These are phyloP conservation scores for Brassica cretica DNA, from an alignment of 345 rosid species.

Conservation along the genomic window DNA sequence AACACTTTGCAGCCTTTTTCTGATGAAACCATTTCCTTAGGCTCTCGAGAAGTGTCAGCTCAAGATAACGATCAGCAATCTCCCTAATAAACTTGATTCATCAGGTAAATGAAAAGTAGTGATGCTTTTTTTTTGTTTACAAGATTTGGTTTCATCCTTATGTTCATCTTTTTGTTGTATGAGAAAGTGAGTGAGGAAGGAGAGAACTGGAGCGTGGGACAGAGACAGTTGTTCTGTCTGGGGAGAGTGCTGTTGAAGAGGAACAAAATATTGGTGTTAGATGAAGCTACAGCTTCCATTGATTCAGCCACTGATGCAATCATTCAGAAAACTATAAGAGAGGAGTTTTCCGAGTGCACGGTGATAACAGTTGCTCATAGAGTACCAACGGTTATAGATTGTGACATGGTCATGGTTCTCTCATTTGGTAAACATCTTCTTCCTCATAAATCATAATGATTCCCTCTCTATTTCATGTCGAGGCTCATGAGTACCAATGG, in stretches of 20 bases:
- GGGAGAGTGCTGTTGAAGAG: constrained; percentile 70
- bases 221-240: constrained; percentile 70
- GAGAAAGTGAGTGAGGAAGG: constrained; percentile 72
- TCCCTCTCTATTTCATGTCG: neutral
- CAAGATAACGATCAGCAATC: constrained; percentile 53
- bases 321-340: constrained; percentile 61
- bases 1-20: neutral
- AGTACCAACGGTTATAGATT: constrained; percentile 69
- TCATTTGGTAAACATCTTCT: constrained; percentile 49
- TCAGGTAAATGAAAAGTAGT: constrained; percentile 40
- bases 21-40: constrained; percentile 36
- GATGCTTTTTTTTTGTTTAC: neutral
- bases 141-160: neutral
- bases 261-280: constrained; percentile 62
- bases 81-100: constrained; percentile 64
- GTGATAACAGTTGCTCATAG: constrained; percentile 78
- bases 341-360: constrained; percentile 63
- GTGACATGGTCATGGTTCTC: constrained; percentile 88
- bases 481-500: neutral
- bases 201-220: constrained; percentile 87
- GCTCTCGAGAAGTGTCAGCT: constrained; percentile 79
- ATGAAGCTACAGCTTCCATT: constrained; percentile 76
- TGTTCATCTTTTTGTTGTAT: neutral
- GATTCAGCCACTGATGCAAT: constrained; percentile 72
- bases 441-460: neutral